Percentiles rank a stretch among this genome's conserved stretches.
These are phyloP conservation scores for Hortaea werneckii DNA, from an alignment of 2,329 filamentous ascomycete genomes.

Conservation along the genomic window DNA sequence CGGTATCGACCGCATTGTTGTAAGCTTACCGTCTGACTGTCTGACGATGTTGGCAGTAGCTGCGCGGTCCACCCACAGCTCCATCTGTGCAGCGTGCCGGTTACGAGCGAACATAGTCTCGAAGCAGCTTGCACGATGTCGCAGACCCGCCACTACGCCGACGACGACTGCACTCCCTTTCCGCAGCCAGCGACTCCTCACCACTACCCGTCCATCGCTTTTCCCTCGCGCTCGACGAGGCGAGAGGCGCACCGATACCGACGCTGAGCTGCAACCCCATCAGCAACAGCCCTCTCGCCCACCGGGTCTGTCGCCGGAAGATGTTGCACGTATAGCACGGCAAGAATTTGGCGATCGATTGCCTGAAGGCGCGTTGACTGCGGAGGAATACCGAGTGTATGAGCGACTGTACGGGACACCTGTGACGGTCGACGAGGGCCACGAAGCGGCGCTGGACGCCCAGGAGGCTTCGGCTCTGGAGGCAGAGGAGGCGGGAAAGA, in stretches of 20 bases:
- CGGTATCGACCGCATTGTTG: too few species aligned
- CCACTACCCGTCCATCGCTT: background rate
- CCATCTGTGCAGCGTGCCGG: constrained; percentile 8
- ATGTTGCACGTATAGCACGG: background rate
- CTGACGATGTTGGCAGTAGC: too few species aligned
- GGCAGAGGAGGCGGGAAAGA: constrained; percentile 1
- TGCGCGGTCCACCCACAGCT: background rate
- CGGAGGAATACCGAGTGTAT: constrained; percentile 65
- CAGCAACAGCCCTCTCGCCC: too few species aligned
- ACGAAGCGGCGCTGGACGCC: background rate
- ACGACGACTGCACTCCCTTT: too few species aligned
- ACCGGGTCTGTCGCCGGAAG: background rate
- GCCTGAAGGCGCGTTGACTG: constrained; percentile 58
- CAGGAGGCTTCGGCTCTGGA: background rate
- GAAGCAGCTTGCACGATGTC: constrained; percentile 7
- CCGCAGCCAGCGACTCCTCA: background rate
- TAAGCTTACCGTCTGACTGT: too few species aligned
- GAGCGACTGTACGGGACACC: constrained; percentile 73
- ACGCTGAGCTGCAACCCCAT: too few species aligned
- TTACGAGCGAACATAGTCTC: constrained; percentile 9
- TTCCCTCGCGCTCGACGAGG: background rate
- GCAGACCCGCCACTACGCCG: too few species aligned
- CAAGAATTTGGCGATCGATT: constrained; percentile 28
- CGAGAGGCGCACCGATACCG: too few species aligned
- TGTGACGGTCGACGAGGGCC: background rate